These are phyloP conservation scores for Phaffia tasmanica DNA, from an alignment of 768 basidiomycete species.

Conservation along the genomic window DNA sequence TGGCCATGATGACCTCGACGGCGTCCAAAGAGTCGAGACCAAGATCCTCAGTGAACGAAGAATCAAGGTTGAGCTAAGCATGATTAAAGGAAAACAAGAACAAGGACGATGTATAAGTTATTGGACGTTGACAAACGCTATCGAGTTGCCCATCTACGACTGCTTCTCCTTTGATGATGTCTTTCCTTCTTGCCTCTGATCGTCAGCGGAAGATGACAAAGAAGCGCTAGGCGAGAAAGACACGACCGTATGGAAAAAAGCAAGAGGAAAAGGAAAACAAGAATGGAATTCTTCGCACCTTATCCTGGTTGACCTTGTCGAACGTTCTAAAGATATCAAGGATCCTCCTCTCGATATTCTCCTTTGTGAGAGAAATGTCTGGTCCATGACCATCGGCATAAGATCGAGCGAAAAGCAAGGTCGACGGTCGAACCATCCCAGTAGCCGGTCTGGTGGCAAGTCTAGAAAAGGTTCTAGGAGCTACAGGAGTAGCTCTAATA, in stretches of 20 bases:
- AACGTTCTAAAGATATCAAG: constrained; percentile 75
- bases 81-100: neutral
- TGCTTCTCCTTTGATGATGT: no score
- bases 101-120: neutral
- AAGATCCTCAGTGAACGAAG: constrained; percentile 68
- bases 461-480: no score
- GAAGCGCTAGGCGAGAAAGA: no score
- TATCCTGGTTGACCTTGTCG: constrained; percentile 70
- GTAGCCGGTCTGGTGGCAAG: no score
- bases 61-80: constrained; percentile 51
- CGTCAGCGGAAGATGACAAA: no score
- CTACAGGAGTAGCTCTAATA: no score
- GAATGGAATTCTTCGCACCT: constrained; percentile 48
- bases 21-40: constrained; percentile 92
- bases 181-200: no score
- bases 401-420: constrained; percentile 7
- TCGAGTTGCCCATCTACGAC: neutral
- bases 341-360: constrained; percentile 61
- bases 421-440: no score
- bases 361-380: constrained; percentile 41
- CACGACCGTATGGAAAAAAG: no score
- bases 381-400: constrained; percentile 7
- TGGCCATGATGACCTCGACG: constrained; percentile 97
- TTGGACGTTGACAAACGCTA: neutral
- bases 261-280: constrained; percentile 13